A percentile compares a stretch with the other conserved stretches of the same genome.
These are phyloP conservation scores for Hericium erinaceus DNA, from an alignment of 768 basidiomycete species.

Conservation along the genomic window DNA sequence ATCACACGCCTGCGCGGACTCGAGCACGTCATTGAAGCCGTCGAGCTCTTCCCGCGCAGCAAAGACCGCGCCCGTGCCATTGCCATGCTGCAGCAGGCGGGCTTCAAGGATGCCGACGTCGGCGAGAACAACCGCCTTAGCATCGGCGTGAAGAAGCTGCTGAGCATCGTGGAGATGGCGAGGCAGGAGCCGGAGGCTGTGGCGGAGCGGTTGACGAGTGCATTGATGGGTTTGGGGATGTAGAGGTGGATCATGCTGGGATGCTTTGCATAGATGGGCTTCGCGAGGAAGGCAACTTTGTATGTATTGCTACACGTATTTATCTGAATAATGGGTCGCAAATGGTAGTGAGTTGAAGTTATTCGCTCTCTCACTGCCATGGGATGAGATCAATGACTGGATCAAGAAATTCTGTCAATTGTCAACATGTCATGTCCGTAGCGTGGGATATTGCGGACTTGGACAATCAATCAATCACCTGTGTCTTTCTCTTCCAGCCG, in stretches of 20 bases:
- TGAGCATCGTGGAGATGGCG: slow-evolving; percentile 92
- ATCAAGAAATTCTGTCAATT: too few relatives aligned
- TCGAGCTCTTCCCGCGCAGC: slow-evolving; percentile 59
- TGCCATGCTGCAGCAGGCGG: slow-evolving; percentile 61
- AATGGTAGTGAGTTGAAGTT: too few relatives aligned
- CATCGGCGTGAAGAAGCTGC: slow-evolving; percentile 89
- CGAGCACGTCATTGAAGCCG: slow-evolving; percentile 69
- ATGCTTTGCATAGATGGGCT: too few relatives aligned
- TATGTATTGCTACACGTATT: too few relatives aligned
- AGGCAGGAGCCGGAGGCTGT: slow-evolving; percentile 87
- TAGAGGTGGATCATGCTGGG: slow-evolving; percentile 1
- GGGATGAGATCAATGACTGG: too few relatives aligned
- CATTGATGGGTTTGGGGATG: slow-evolving; percentile 48
- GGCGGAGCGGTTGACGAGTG: slow-evolving; percentile 57
- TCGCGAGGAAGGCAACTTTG: too few relatives aligned
- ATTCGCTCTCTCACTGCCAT: too few relatives aligned
- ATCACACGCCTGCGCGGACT: slow-evolving; percentile 63
- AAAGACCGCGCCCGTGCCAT: slow-evolving; percentile 52
- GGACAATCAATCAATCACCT: too few relatives aligned
- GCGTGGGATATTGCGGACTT: too few relatives aligned
- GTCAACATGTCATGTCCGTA: too few relatives aligned
- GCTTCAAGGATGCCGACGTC: slow-evolving; percentile 47
- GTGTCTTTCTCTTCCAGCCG: too few relatives aligned
- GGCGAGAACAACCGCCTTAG: slow-evolving; percentile 40
- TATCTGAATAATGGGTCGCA: too few relatives aligned